These are phyloP conservation scores for Naganishia antarctica DNA, from an alignment of 768 basidiomycete species.

Conservation along the genomic window DNA sequence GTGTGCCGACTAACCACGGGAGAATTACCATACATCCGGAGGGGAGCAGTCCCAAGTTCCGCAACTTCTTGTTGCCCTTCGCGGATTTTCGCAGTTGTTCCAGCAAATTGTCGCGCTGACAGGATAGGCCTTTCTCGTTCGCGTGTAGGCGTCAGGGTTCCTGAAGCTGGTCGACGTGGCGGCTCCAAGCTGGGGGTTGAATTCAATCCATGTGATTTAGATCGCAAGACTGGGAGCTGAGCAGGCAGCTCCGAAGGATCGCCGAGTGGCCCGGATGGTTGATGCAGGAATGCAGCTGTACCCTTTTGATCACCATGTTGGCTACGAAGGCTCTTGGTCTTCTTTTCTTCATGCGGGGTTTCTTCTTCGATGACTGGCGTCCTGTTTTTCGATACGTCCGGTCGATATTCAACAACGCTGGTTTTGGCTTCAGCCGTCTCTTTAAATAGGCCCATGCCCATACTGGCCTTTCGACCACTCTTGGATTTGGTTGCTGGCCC, in stretches of 20 bases:
- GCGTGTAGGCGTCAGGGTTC: background rate
- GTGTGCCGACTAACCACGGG: conserved; percentile 5
- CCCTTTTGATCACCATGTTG: background rate
- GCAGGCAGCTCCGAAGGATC: background rate
- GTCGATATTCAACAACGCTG: background rate
- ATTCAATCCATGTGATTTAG: background rate
- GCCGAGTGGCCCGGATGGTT: background rate
- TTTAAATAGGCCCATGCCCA: conserved; percentile 51
- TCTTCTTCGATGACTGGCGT: conserved; percentile 10
- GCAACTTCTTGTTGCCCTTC: background rate
- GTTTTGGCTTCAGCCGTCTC: conserved; percentile 37
- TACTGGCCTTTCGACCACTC: conserved; percentile 49
- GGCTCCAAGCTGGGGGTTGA: background rate
- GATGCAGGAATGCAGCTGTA: no score
- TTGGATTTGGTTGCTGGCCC: conserved; percentile 30
- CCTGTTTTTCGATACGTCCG: background rate
- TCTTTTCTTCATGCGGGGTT: background rate
- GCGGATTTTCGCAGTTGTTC: background rate
- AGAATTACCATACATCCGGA: background rate
- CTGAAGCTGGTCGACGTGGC: background rate
- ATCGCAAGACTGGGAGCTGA: background rate
- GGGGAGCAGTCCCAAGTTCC: background rate
- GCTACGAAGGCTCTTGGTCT: background rate
- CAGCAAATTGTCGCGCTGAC: background rate
- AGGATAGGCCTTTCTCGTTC: background rate